phyloP scores from a whole-genome alignment of 305 asterid genomes.

The Withania somnifera region DNA sequence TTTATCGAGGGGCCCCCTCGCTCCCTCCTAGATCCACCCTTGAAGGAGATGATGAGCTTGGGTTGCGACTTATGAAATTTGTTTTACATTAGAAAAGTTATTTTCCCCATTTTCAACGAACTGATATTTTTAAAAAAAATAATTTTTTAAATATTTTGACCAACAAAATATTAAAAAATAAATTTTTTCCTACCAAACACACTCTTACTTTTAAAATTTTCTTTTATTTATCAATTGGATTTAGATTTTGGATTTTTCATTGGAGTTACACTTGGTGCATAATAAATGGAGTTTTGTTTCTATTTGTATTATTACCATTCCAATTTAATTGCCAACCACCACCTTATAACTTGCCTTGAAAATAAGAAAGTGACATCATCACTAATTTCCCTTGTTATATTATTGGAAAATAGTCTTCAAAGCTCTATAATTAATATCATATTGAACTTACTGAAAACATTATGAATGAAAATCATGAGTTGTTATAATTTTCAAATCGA shows the following conservation, averaged over 20 bases:
- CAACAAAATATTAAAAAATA: too few relatives aligned
- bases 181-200: too few relatives aligned
- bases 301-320: background rate
- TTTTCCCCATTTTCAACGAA: background rate
- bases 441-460: background rate
- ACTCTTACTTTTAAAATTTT: background rate
- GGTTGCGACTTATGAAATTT: background rate
- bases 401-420: background rate
- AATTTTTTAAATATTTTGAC: background rate
- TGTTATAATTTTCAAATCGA: background rate
- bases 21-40: too few relatives aligned
- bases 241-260: background rate
- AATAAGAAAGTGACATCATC: background rate
- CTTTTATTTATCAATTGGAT: background rate
- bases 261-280: background rate
- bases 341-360: background rate
- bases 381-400: background rate
- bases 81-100: background rate
- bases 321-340: background rate
- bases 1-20: too few relatives aligned
- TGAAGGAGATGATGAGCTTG: background rate
- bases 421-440: background rate
- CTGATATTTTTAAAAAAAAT: background rate
- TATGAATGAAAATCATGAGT: background rate
- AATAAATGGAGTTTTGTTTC: background rate